Evolutionary conservation across 2,329 filamentous ascomycete species (phyloP), one percentile per base, ranked within the genome.

Genomic region (Cadophora gregata): DNA sequence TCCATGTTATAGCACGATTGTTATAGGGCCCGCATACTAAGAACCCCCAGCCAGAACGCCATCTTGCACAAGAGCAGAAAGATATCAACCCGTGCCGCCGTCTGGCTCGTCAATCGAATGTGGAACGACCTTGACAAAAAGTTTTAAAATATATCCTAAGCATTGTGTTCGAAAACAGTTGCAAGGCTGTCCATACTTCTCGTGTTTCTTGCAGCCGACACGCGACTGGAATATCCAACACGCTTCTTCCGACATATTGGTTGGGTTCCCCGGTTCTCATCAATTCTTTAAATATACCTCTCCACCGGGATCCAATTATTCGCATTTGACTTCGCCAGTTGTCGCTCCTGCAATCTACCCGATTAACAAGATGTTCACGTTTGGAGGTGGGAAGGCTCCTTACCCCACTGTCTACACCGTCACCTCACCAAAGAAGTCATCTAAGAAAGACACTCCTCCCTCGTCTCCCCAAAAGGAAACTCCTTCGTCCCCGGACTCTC

Each of bases 401-500:
- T 56, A 64, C 63, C 68, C 70, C 51, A 66, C 59, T 21, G 38
- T 69, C 21, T 65, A 70, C 58, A 45, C 67, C 4, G 62, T 65
- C 27, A 62, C 45, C 12, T 25, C 59, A 16, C 55, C 42, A 24
- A 69, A 60, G 67, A 71, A 66, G 31, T 27, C 65, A 14, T 60
- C 65, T 31, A 71, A 65, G 42, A 71, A 64, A 58, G 65, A 69
- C 51, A 61, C 53, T 42, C 59, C 64, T 50, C 62, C 67, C 25
- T 58, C 63, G 16, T 51, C 62, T 45, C 60, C 67, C 61, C 51
- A 53, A 9, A 53, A 50, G 31, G 69, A 70, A 60, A 2, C 56
- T 12, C 51, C 45, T 47, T 66, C 70, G 38, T 70, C 70, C 36
- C 50, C 79, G 67, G 82, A 85, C 66, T 79, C 85, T 63, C 77